phyloP scores from a whole-genome alignment of 2,329 filamentous ascomycete species.

The Metarhizium album region DNA sequence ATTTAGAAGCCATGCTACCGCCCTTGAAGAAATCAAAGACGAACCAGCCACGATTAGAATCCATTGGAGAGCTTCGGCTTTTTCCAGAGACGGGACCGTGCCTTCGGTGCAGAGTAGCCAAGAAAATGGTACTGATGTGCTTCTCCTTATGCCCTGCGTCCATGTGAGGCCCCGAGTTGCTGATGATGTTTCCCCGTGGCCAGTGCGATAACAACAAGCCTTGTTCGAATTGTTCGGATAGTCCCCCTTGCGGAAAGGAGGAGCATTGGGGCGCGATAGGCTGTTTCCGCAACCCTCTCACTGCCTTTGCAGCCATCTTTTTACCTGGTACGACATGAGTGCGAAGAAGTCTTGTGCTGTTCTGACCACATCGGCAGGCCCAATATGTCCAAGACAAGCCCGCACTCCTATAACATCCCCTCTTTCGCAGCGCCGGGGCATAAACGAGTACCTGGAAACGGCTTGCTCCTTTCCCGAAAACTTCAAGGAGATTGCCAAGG shows the following conservation, averaged over 20 bases:
- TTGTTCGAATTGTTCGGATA: conserved; percentile 35
- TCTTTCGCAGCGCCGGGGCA: conserved; percentile 34
- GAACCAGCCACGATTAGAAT: conserved; percentile 42
- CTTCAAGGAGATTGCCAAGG: conserved; percentile 29
- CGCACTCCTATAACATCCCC: conserved; percentile 41
- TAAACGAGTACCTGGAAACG: conserved; percentile 42
- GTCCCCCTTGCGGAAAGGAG: conserved; percentile 24
- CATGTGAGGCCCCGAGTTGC: not conserved
- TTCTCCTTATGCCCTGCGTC: not conserved
- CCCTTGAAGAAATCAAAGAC: conserved; percentile 43
- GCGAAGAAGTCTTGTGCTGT: not conserved
- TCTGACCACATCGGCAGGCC: conserved; percentile 20
- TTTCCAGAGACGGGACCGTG: conserved; percentile 37
- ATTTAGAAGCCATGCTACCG: conserved; percentile 41
- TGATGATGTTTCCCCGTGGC: not conserved
- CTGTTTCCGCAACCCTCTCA: conserved; percentile 39
- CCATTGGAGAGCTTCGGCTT: conserved; percentile 44
- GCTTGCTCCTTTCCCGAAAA: conserved; percentile 32
- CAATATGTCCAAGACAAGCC: conserved; percentile 35
- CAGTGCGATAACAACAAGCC: conserved; percentile 42
- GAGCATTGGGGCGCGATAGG: conserved; percentile 39
- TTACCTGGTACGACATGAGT: conserved; percentile 32
- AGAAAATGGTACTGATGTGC: conserved; percentile 29
- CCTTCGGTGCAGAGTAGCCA: conserved; percentile 38
- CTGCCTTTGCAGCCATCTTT: conserved; percentile 36